Conservation (phyloP, 306 rosid genomes). For the Acacia melanoxylon region DNA sequence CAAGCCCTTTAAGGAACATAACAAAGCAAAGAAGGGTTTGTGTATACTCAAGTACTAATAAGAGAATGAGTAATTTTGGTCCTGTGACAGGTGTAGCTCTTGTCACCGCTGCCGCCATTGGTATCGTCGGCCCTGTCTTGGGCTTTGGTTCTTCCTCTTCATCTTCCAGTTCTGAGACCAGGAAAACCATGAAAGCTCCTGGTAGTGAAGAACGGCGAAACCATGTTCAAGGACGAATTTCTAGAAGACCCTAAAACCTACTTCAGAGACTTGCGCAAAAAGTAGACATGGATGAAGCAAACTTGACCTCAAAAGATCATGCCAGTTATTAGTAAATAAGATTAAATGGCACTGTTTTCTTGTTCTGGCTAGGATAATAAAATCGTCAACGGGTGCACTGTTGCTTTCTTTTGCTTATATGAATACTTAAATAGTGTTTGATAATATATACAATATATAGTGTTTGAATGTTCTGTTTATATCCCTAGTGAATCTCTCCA, state of each 20-base stretch:
- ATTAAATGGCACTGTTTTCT: neutral
- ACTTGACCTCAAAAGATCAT: neutral
- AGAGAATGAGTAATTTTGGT: neutral
- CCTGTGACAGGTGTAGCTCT: neutral
- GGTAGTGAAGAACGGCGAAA: neutral
- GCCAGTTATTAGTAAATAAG: neutral
- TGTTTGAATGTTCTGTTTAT: too few species aligned
- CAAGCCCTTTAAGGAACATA: too few species aligned
- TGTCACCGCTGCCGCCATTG: neutral
- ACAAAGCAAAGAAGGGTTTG: neutral
- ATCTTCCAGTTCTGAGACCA: neutral
- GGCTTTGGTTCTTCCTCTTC: neutral
- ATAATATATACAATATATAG: too few species aligned
- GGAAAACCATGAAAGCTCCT: neutral
- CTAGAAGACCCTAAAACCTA: neutral
- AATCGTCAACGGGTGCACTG: neutral
- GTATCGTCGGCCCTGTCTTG: neutral
- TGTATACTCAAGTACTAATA: neutral
- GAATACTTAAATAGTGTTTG: too few species aligned
- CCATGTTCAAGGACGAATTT: neutral
- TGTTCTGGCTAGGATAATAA: neutral
- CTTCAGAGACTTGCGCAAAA: neutral
- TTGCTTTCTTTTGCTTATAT: neutral
- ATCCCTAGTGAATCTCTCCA: too few species aligned
- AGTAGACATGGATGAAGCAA: neutral